Conservation (phyloP, 768 basidiomycete species). For the Mycena alexandri region DNA sequence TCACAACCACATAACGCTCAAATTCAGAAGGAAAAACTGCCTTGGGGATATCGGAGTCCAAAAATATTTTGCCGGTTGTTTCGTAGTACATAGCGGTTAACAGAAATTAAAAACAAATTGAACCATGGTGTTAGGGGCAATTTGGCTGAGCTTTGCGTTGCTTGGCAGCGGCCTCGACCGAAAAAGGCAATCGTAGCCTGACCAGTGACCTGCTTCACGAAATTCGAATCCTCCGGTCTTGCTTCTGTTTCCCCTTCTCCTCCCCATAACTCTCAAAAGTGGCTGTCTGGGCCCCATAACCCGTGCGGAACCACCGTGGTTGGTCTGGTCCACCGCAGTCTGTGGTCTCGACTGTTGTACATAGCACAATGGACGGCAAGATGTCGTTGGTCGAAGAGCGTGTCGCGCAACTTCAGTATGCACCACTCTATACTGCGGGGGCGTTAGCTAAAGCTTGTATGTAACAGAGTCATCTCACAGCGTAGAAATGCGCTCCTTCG, state of each 20-base stretch:
- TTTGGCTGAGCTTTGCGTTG: not conserved
- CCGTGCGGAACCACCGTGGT: not conserved
- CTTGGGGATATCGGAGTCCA: too few relatives aligned
- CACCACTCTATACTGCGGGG: constrained; percentile 15
- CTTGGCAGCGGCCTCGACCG: not conserved
- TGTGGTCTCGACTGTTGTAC: not conserved
- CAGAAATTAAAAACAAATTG: not conserved
- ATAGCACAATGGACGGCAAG: constrained; percentile 36
- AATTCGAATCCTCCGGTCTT: not conserved
- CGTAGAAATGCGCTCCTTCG: constrained; percentile 79
- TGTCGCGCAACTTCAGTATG: constrained; percentile 59
- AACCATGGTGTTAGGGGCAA: not conserved
- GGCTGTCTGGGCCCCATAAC: not conserved
- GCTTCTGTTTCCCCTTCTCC: constrained; percentile 15
- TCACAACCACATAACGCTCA: too few relatives aligned
- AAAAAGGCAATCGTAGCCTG: not conserved
- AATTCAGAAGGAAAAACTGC: too few relatives aligned
- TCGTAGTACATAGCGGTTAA: too few relatives aligned
- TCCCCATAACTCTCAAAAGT: not conserved
- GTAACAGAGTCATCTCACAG: constrained; percentile 67
- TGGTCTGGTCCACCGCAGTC: not conserved
- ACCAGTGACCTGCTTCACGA: not conserved
- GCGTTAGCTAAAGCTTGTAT: constrained; percentile 23
- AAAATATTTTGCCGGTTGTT: too few relatives aligned
- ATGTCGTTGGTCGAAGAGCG: constrained; percentile 57